Evolutionary conservation across 2,329 filamentous ascomycete species (phyloP), one percentile per base, ranked within the genome.

Genomic region (Alternaria brassicicola): DNA sequence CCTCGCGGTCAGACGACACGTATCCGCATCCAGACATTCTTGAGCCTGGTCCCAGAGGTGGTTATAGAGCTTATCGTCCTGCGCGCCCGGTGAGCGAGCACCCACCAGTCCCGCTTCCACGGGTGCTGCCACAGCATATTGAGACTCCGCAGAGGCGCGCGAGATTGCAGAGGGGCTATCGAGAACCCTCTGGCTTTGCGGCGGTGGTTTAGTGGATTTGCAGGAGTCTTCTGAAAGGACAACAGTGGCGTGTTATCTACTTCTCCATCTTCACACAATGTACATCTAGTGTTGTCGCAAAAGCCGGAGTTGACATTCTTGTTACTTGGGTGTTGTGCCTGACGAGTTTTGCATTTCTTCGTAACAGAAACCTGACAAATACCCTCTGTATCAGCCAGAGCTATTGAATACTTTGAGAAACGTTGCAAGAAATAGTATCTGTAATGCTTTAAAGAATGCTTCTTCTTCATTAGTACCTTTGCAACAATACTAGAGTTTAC

Each of bases 1-100:
- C 51, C 30, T 54, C 41, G 1, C 51, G 51, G 19, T 47, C 42
- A 28, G 31, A 41, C 9, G 51, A 54, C 17, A 47, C 41, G 42
- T 47, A 38, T 33, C 30, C 41, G 3, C 21, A 25, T 39, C 33
- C 41, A 1, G 31, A 47, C 19, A 12, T 3, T 15, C n/a, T 38
- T 15, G 6, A 38, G 13, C 21, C 51, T 9, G 51, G 10, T 6
- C 33, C 51, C 4, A 42, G 15, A 4, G 10, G 23, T 10, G 42
- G 41, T 1, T 47, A 47, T 13, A 35, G 12, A 10, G 19, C 43
- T 23, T 47, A 54, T 28, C 51, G 42, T 7, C 42, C 51, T 39
- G 41, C 42, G 4, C 51, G 33, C 4, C 13, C 12, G 17, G 19
- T 38, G 10, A 45, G 23, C n/a, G n/a, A 49, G 19, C 4, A 49